phyloP scores from a whole-genome alignment of 169 alveolate genomes.

The Eimeria sp. region DNA sequence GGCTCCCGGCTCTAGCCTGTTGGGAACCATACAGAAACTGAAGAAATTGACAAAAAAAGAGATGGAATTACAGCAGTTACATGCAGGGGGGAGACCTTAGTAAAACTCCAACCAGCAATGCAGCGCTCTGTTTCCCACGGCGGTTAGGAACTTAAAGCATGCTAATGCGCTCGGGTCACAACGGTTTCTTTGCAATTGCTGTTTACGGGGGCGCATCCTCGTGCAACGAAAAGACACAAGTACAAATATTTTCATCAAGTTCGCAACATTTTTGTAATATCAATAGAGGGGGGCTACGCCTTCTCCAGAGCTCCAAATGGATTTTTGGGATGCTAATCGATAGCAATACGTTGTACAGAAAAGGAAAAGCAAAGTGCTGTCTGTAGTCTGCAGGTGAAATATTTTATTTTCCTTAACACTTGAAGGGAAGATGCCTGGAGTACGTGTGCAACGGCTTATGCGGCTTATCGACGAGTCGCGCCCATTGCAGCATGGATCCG shows the following conservation, averaged over 20 bases:
- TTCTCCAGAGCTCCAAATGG: neutral
- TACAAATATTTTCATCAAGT: neutral
- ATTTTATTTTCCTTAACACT: neutral
- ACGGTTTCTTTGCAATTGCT: neutral
- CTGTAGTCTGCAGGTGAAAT: neutral
- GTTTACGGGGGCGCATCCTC: neutral
- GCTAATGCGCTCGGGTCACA: neutral
- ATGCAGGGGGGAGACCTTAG: neutral
- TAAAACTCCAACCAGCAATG: neutral
- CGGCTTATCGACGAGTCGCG: constrained; percentile 72
- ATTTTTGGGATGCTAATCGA: neutral
- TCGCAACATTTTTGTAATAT: neutral
- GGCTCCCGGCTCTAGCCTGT: neutral
- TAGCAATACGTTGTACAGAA: neutral
- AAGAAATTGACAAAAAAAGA: neutral
- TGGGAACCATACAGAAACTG: neutral
- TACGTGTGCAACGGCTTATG: constrained; percentile 67
- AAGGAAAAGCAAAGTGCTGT: neutral
- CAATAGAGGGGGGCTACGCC: neutral
- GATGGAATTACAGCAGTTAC: neutral
- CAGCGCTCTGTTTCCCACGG: neutral
- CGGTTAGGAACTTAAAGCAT: neutral
- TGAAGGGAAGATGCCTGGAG: constrained; percentile 37
- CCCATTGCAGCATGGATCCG: constrained; percentile 59
- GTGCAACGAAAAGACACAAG: neutral